These are phyloP conservation scores for Henckelia pumila DNA, from an alignment of 257 asterid species.

Conservation along the genomic window DNA sequence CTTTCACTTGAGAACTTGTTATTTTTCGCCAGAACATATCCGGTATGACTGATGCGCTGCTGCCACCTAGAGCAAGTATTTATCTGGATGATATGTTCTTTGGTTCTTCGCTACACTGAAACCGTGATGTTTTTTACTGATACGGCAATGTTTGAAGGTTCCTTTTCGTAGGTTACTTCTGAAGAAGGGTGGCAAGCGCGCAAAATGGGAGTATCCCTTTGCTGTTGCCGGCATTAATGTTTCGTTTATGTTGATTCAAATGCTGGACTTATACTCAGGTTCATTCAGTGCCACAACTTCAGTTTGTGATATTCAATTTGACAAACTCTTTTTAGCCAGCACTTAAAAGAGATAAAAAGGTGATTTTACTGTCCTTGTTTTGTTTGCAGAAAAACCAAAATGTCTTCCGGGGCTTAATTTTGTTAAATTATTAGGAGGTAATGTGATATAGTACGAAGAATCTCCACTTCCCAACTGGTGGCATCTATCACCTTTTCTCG, in stretches of 20 bases:
- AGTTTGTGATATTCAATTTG: neutral
- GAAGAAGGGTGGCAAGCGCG: constrained; percentile 69
- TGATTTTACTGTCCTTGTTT: constrained; percentile 7
- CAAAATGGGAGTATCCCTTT: constrained; percentile 94
- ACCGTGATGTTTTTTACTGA: constrained; percentile 42
- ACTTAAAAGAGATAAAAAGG: neutral
- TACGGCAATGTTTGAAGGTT: constrained; percentile 61
- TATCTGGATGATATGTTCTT: constrained; percentile 13
- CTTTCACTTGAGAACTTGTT: constrained; percentile 92
- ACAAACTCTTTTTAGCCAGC: neutral
- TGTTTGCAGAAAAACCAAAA: constrained; percentile 72
- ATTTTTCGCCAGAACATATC: constrained; percentile 68
- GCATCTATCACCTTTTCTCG: constrained; percentile 5
- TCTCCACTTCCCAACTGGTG: neutral
- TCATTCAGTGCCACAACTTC: neutral
- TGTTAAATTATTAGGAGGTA: constrained; percentile 73
- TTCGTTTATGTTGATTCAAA: constrained; percentile 84
- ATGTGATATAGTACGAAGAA: neutral
- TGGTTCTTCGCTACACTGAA: constrained; percentile 4
- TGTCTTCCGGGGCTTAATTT: constrained; percentile 76
- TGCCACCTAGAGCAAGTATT: constrained; percentile 25
- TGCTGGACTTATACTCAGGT: constrained; percentile 89
- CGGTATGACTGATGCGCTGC: constrained; percentile 59
- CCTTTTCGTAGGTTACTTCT: constrained; percentile 80
- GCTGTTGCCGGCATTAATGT: constrained; percentile 91